A percentile compares a stretch with the other conserved stretches of the same genome.
These are phyloP conservation scores for Trichoderma brevicompactum DNA, from an alignment of 2,329 filamentous ascomycete genomes.

Conservation along the genomic window DNA sequence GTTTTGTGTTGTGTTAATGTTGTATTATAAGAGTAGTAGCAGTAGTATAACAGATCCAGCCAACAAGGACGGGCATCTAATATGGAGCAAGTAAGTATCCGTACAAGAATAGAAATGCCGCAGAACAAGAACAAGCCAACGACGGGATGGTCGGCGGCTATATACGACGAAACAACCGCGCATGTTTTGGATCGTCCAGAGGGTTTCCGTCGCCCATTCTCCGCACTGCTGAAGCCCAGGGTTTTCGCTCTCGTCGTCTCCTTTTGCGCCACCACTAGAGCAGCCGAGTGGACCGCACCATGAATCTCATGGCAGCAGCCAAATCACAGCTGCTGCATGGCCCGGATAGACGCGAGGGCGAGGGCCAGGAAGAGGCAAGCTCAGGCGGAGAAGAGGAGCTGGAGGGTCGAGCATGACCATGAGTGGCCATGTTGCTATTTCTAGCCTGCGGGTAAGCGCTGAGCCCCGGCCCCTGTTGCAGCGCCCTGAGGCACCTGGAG, in stretches of 20 bases:
- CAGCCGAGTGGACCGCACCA: background rate
- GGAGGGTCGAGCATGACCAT: slow-evolving; percentile 19
- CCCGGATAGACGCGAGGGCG: background rate
- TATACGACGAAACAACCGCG: slow-evolving; percentile 29
- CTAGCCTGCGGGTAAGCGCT: slow-evolving; percentile 26
- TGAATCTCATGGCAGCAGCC: too few species aligned
- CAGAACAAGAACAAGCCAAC: slow-evolving; percentile 18
- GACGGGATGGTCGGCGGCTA: slow-evolving; percentile 20
- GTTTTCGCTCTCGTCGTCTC: background rate
- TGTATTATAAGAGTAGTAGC: background rate
- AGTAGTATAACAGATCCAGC: background rate
- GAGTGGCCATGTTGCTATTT: slow-evolving; percentile 27
- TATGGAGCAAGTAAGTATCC: background rate
- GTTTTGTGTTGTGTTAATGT: background rate
- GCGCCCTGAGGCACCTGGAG: slow-evolving; percentile 4
- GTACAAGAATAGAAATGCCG: slow-evolving; percentile 24
- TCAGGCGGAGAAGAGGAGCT: background rate
- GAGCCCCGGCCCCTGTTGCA: slow-evolving; percentile 21
- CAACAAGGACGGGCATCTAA: too few species aligned
- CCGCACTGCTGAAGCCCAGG: background rate
- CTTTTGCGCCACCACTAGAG: background rate
- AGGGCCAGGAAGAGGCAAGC: background rate
- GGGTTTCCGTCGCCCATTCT: background rate
- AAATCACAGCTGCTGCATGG: too few species aligned
- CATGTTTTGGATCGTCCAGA: slow-evolving; percentile 3